Conservation (phyloP, 2,329 filamentous ascomycete species). For the Cordyceps fumosorosea region DNA sequence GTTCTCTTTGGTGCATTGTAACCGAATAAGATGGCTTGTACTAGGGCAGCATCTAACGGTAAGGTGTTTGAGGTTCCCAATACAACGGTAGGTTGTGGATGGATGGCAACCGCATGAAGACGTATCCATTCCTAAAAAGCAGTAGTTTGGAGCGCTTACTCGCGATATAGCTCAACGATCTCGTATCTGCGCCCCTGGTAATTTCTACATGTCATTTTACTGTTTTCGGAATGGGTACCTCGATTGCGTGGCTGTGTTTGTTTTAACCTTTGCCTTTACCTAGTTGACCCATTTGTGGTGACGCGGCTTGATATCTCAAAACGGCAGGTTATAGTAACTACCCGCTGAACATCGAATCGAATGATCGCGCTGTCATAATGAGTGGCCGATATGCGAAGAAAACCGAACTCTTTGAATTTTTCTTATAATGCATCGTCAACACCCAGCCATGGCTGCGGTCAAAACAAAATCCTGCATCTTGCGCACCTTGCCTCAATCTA, state of each 20-base stretch:
- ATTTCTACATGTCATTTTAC: background rate
- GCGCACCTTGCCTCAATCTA: background rate
- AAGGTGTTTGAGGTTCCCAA: background rate
- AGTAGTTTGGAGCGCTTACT: background rate
- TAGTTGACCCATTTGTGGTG: background rate
- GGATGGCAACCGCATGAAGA: background rate
- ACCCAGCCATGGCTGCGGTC: background rate
- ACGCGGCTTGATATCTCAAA: background rate
- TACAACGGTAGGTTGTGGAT: too few relatives aligned
- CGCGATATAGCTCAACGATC: background rate
- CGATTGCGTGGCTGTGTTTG: background rate
- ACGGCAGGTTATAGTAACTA: background rate
- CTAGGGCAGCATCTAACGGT: background rate
- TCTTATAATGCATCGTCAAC: background rate
- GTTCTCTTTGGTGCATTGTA: background rate
- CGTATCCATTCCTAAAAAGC: too few relatives aligned
- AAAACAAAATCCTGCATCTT: background rate
- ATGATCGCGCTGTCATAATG: background rate
- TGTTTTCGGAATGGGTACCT: background rate
- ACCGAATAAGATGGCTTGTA: background rate
- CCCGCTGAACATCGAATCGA: background rate
- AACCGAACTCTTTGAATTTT: background rate
- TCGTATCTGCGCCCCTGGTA: slow-evolving; percentile 1
- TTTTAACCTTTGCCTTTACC: background rate
- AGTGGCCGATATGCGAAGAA: background rate